phyloP scores from a whole-genome alignment of 2,329 filamentous ascomycete species.

The Hypoxylon sp. region DNA sequence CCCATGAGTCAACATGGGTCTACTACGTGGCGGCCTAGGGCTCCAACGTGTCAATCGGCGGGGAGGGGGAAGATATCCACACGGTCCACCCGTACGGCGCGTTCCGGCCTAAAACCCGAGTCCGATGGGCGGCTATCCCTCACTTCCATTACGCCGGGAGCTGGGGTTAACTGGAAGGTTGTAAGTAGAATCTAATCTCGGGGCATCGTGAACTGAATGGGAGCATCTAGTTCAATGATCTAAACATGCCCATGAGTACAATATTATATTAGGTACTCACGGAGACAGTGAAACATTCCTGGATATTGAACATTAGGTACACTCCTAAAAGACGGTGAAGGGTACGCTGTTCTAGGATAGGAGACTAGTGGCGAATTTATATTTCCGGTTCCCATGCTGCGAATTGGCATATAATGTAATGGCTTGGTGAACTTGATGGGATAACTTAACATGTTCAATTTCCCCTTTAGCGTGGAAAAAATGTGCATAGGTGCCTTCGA shows the following conservation, averaged over 20 bases:
- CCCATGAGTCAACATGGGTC: constrained; percentile 14
- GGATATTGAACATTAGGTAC: not conserved
- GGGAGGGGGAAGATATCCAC: constrained; percentile 16
- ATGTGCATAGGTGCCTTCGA: no score
- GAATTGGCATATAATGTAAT: not conserved
- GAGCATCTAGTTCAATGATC: not conserved
- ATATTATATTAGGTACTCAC: no score
- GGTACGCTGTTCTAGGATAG: not conserved
- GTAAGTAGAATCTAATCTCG: not conserved
- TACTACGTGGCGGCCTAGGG: constrained; percentile 18
- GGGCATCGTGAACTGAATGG: not conserved
- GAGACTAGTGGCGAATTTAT: not conserved
- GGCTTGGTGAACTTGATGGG: not conserved
- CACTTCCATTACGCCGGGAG: not conserved
- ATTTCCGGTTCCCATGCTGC: not conserved
- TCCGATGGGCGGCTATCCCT: constrained; percentile 12
- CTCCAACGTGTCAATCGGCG: constrained; percentile 21
- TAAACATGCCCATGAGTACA: no score
- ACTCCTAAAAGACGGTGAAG: not conserved
- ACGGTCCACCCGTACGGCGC: constrained; percentile 15
- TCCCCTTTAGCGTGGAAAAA: not conserved
- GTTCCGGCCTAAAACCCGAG: constrained; percentile 6
- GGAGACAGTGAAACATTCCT: not conserved
- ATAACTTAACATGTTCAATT: not conserved
- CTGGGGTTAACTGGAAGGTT: not conserved